A percentile compares a stretch with the other conserved stretches of the same genome.
Conservation (phyloP, 176 grass and related monocot species). For the Leersia perrieri region DNA sequence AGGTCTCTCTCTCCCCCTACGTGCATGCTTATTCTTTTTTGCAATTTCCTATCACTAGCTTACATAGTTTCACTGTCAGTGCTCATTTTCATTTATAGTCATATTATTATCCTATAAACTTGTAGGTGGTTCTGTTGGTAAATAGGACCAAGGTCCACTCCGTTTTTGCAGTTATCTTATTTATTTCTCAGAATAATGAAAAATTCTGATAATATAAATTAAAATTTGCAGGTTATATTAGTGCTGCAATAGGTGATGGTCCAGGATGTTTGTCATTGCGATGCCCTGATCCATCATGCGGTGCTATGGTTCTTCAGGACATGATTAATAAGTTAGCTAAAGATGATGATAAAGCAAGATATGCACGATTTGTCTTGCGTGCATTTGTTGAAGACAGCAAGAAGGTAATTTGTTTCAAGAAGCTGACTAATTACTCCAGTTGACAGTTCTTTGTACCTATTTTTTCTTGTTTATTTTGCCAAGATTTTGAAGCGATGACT, state of each 20-base stretch:
- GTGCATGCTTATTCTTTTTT: neutral
- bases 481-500: constrained; percentile 6
- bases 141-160: neutral
- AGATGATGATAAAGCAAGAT: constrained; percentile 62
- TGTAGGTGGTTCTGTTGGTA: neutral
- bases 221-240: constrained; percentile 72
- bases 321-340: constrained; percentile 70
- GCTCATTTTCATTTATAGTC: neutral
- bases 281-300: constrained; percentile 86
- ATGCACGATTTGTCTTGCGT: constrained; percentile 67
- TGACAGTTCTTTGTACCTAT: neutral
- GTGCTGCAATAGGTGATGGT: constrained; percentile 62
- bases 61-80: neutral
- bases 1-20: constrained; percentile 44
- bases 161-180: neutral
- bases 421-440: neutral
- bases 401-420: constrained; percentile 54
- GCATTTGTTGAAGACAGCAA: constrained; percentile 91
- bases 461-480: constrained; percentile 15
- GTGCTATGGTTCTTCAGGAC: constrained; percentile 57
- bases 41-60: neutral
- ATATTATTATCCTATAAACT: neutral
- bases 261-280: constrained; percentile 88
- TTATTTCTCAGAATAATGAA: neutral
- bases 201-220: constrained; percentile 17